These are phyloP conservation scores for Coemansia sp. DNA, from an alignment of 192 early-diverging fungal genomes.

Conservation along the genomic window DNA sequence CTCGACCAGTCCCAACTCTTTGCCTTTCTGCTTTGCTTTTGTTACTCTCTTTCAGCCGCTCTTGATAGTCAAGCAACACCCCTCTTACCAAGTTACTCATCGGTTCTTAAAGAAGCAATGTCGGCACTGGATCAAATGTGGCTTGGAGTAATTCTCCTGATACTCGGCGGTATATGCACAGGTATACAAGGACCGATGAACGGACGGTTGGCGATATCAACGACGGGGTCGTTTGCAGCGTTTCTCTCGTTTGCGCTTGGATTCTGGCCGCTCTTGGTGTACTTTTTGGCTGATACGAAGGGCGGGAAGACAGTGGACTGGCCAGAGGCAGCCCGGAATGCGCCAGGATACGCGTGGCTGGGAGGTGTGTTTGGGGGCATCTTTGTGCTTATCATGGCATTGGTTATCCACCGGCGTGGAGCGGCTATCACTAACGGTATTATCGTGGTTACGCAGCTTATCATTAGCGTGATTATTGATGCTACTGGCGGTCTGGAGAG, in stretches of 20 bases:
- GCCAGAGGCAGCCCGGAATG: constrained; percentile 15
- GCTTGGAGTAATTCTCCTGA: constrained; percentile 48
- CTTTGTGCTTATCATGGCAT: constrained; percentile 49
- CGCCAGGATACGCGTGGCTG: constrained; percentile 48
- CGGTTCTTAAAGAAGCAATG: background rate
- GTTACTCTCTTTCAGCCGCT: background rate
- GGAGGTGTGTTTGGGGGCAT: constrained; percentile 50
- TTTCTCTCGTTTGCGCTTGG: constrained; percentile 49
- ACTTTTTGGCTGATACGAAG: constrained; percentile 49
- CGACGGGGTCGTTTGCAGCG: constrained; percentile 45
- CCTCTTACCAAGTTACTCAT: background rate
- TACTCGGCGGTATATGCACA: constrained; percentile 48
- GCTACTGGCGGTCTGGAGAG: constrained; percentile 37
- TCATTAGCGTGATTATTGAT: constrained; percentile 48
- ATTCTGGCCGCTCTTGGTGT: constrained; percentile 53
- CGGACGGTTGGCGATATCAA: constrained; percentile 47
- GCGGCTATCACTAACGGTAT: constrained; percentile 52
- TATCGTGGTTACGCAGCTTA: constrained; percentile 51
- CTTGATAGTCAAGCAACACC: background rate
- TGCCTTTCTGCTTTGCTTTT: background rate
- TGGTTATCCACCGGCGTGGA: constrained; percentile 52
- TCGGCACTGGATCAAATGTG: constrained; percentile 32
- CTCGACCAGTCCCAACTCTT: background rate
- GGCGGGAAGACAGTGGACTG: constrained; percentile 49
- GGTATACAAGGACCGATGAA: constrained; percentile 53